Base-by-base conservation (phyloP, 116 monocot species). In the Posidonia oceanica region DNA sequence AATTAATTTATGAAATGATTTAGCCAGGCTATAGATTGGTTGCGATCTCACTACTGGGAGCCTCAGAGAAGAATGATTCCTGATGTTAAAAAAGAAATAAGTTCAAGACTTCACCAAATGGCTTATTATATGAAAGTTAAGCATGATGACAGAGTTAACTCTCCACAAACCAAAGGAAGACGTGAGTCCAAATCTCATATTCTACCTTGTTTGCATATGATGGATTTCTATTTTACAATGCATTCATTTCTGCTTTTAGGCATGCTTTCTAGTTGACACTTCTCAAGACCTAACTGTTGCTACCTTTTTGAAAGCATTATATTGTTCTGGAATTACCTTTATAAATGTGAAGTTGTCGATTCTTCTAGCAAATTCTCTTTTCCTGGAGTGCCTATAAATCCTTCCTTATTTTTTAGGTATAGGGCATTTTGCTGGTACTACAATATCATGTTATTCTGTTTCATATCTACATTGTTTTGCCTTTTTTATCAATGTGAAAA, bases 21-120 rank as follows among this genome's bases (percentile, higher is more conserved):
- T 68, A 23, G 53, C 64, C 82, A 97, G 97, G 97, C 86, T 59
- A 54, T 98, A 74, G 85, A 90, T 72, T 98, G 89, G 92, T 67
- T 98, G 71, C 89, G 84, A 61, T 75, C 74, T 64, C 87, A 85
- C 80, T 98, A 98, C 70, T 98, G 97, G 97, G 93, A 90, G 29
- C 77, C 85, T 66, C 97, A 98, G 69, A 82, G 72, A 55, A 79
- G 73, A 51, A 82, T 77, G 56, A 89, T 92, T 80, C 87, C 85
- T 77, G 83, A 98, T 81, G 67, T 85, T 71, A 74, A 63, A 59
- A 77, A 77, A 52, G 87, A 92, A 83, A 72, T 89, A 73, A 89
- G 71, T 64, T 79, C 71, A 64, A 85, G 75, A 78, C 36, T 92
- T 71, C 74, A 17, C 64, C 80, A 85, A 74, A 72, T 90, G 80